Base-by-base conservation (phyloP, 2,329 filamentous ascomycete species). In the Apiospora arundinis region DNA sequence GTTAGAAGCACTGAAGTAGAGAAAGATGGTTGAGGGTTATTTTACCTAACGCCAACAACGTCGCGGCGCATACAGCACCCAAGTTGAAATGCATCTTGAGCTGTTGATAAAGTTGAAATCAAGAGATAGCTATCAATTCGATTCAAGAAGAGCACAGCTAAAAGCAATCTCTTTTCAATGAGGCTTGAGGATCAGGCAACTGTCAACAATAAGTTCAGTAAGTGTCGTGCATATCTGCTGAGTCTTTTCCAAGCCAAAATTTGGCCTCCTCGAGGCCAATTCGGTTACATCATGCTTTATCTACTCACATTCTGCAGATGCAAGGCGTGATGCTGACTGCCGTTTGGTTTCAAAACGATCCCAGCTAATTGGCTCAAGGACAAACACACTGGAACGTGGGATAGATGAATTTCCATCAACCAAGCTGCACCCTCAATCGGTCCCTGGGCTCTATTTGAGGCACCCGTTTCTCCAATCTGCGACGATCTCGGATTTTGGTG, bases 221-320 rank as follows among this genome's bases (percentile, higher is more conserved):
- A 28, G 14, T 14, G 40, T 21, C 12, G 5, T 46, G 40, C 40
- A 18, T 67, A 2, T 32, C 12, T 4, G 44, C 65, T 11, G 40
- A 67, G 5, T 25, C 42, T 25, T 66, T 9, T 14, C 60, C 21
- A 18, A 11, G 21, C 21, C 49, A 32, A 32, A 8, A 28, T 63
- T 63, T 63, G 56, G 32, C 32, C 40, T 28, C 18, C 18, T 12
- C 25, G 14, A 11, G 56, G 14, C 18, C 32, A 18, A n/a, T 32
- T 21, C 56, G 40, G 56, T 63, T 40, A 40, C 56, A 40, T 40
- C 56, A 40, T 40, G 32, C 32, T 63, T 63, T 63, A 40, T 40
- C 56, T 63, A 63, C 56, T 63, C 32, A 63, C 56, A 9, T 37
- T 60, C 56, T 63, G 32, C 56, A 63, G 32, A n/a, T 40, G 56